These are phyloP conservation scores for Aspergillus ellipticus DNA, from an alignment of 495 filamentous ascomycete species.

Conservation along the genomic window DNA sequence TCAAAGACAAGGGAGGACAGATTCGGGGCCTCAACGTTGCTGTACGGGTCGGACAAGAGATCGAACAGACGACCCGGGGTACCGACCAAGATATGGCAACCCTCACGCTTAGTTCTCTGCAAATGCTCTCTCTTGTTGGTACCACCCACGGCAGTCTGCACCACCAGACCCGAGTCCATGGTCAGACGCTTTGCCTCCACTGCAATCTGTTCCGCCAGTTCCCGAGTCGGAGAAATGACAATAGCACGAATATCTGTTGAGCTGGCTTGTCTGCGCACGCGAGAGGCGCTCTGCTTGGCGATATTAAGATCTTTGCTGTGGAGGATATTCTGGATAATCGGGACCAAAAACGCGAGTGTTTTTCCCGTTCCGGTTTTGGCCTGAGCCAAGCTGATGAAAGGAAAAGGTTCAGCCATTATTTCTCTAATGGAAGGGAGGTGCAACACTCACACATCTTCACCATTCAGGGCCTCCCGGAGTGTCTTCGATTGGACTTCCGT, in stretches of 20 bases:
- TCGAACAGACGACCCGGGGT: slow-evolving; percentile 89
- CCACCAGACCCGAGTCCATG: slow-evolving; percentile 60
- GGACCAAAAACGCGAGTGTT: slow-evolving; percentile 78
- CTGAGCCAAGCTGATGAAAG: slow-evolving; percentile 68
- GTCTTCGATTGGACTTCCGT: slow-evolving; percentile 88
- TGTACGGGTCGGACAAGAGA: slow-evolving; percentile 65
- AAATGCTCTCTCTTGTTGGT: slow-evolving; percentile 67
- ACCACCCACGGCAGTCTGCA: slow-evolving; percentile 88
- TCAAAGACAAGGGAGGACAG: slow-evolving; percentile 83
- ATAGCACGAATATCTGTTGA: slow-evolving; percentile 77
- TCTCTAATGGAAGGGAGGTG: background rate
- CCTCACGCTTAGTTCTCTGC: slow-evolving; percentile 57
- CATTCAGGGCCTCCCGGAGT: slow-evolving; percentile 71
- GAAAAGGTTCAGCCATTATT: slow-evolving; percentile 10
- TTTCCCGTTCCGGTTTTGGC: slow-evolving; percentile 88
- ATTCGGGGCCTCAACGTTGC: slow-evolving; percentile 65
- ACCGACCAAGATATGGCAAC: slow-evolving; percentile 86
- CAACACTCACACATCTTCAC: slow-evolving; percentile 68
- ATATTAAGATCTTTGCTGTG: slow-evolving; percentile 46
- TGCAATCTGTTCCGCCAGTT: slow-evolving; percentile 93
- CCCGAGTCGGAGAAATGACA: slow-evolving; percentile 90
- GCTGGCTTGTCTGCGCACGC: slow-evolving; percentile 2
- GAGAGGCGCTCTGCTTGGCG: background rate
- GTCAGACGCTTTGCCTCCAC: slow-evolving; percentile 74
- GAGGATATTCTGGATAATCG: slow-evolving; percentile 69